Percentiles rank a stretch among this genome's conserved stretches.
Evolutionary conservation across 345 rosid species (phyloP).

Genomic region (Reutealis trisperma): DNA sequence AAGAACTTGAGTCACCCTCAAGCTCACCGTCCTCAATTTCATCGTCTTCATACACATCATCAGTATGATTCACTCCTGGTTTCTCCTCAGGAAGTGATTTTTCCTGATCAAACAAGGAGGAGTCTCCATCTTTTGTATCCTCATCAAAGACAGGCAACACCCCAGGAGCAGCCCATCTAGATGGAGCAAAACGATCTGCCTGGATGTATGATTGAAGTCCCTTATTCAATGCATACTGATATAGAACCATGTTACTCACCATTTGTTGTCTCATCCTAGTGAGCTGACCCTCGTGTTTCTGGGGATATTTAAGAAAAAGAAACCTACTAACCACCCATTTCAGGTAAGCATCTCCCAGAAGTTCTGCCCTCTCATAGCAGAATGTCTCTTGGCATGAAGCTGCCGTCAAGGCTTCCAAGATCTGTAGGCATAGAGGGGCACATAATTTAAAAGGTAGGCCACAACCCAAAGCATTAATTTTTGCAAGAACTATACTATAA

Average conservation of each 20-base stretch:
- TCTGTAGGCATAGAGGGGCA: slow-evolving; percentile 40
- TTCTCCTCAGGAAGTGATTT: slow-evolving; percentile 38
- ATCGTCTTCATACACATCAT: slow-evolving; percentile 54
- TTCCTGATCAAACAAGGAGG: slow-evolving; percentile 66
- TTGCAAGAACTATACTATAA: background rate
- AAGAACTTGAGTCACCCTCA: slow-evolving; percentile 90
- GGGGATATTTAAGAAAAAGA: slow-evolving; percentile 92
- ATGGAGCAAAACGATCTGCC: slow-evolving; percentile 99
- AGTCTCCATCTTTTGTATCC: slow-evolving; percentile 84
- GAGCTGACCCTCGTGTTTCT: slow-evolving; percentile 97
- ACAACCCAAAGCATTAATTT: background rate
- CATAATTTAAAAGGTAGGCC: slow-evolving; percentile 13
- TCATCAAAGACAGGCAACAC: slow-evolving; percentile 95
- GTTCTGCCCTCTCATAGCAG: slow-evolving; percentile 99
- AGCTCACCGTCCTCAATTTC: slow-evolving; percentile 94
- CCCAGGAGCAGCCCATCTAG: slow-evolving; percentile 99
- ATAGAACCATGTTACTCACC: slow-evolving; percentile 96
- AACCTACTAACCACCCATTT: slow-evolving; percentile 98
- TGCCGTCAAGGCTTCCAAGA: slow-evolving; percentile 95
- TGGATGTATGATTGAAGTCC: slow-evolving; percentile 95
- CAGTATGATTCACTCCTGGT: slow-evolving; percentile 22
- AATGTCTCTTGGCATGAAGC: slow-evolving; percentile 99
- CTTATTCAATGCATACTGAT: slow-evolving; percentile 73
- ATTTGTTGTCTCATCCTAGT: slow-evolving; percentile 98
- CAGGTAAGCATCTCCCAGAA: slow-evolving; percentile 95